phyloP scores from a whole-genome alignment of 2,329 filamentous ascomycete genomes.

The Apiospora kogelbergensis region DNA sequence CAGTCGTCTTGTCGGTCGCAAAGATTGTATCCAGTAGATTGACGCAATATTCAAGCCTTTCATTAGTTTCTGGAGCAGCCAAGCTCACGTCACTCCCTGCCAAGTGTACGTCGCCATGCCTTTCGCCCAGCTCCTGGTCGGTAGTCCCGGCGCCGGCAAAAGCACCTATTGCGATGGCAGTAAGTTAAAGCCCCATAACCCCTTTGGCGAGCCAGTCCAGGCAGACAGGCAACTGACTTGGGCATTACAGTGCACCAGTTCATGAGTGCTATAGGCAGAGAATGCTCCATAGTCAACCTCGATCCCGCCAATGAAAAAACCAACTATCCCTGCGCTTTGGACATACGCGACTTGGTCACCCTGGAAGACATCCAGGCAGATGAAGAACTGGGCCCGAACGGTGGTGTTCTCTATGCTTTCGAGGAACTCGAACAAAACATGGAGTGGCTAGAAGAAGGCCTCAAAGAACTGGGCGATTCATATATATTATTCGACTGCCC shows the following conservation, averaged over 20 bases:
- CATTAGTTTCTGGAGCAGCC: not conserved
- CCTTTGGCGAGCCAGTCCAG: not conserved
- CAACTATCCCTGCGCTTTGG: conserved; percentile 83
- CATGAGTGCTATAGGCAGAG: conserved; percentile 89
- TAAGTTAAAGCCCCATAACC: conserved; percentile 37
- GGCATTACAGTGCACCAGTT: conserved; percentile 80
- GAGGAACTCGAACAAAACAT: conserved; percentile 94
- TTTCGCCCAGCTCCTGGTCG: conserved; percentile 78
- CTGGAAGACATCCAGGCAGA: conserved; percentile 94
- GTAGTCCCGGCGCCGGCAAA: conserved; percentile 94
- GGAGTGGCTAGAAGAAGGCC: conserved; percentile 82
- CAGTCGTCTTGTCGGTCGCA: not conserved
- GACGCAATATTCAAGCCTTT: not conserved
- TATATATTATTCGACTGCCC: conserved; percentile 96
- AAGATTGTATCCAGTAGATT: not conserved
- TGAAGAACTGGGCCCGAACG: conserved; percentile 88
- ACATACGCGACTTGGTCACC: conserved; percentile 85
- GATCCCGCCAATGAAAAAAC: conserved; percentile 96
- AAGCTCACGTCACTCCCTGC: not conserved
- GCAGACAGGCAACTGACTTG: conserved; percentile 11
- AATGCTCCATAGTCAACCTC: conserved; percentile 93
- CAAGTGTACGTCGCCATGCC: conserved; percentile 44
- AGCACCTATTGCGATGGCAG: conserved; percentile 98
- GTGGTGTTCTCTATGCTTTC: conserved; percentile 86
- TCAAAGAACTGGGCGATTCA: conserved; percentile 81